phyloP scores from a whole-genome alignment of 257 asterid species.

The Gentiana macrophylla region DNA sequence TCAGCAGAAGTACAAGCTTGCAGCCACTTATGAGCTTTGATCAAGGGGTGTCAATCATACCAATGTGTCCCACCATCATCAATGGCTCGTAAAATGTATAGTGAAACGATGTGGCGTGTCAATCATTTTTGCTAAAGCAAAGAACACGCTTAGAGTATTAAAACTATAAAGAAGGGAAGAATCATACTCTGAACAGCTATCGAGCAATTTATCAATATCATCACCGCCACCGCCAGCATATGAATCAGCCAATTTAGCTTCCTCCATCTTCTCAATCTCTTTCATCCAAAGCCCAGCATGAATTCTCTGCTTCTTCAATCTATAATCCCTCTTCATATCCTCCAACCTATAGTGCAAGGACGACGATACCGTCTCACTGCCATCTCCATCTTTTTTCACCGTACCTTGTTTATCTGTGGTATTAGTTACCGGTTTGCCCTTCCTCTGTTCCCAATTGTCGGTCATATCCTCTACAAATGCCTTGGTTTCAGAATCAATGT shows the following conservation, averaged over 20 bases:
- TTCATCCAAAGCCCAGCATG: constrained; percentile 89
- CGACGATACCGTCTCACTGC: constrained; percentile 13
- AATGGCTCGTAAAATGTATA: no score
- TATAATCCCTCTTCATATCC: constrained; percentile 70
- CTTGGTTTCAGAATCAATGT: constrained; percentile 57
- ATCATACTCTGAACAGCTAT: constrained; percentile 71
- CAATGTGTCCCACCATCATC: no score
- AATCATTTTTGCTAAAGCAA: no score
- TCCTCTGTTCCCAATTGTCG: constrained; percentile 91
- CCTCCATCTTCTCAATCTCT: constrained; percentile 93
- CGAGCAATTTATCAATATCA: constrained; percentile 74
- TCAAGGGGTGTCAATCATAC: no score
- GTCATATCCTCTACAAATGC: constrained; percentile 95
- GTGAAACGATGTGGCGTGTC: no score
- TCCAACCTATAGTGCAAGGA: constrained; percentile 41
- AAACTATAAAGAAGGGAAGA: not conserved
- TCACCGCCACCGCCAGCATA: constrained; percentile 30
- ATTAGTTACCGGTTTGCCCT: constrained; percentile 35
- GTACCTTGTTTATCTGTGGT: constrained; percentile 1
- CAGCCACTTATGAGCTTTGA: no score
- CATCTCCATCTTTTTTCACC: constrained; percentile 19
- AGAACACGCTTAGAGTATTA: no score
- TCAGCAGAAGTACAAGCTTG: no score
- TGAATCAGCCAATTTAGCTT: constrained; percentile 60
- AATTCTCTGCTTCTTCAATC: constrained; percentile 74